Evolutionary conservation across 1,284 basidiomycete species (phyloP).

Genomic region (Rhodotorula sp.): DNA sequence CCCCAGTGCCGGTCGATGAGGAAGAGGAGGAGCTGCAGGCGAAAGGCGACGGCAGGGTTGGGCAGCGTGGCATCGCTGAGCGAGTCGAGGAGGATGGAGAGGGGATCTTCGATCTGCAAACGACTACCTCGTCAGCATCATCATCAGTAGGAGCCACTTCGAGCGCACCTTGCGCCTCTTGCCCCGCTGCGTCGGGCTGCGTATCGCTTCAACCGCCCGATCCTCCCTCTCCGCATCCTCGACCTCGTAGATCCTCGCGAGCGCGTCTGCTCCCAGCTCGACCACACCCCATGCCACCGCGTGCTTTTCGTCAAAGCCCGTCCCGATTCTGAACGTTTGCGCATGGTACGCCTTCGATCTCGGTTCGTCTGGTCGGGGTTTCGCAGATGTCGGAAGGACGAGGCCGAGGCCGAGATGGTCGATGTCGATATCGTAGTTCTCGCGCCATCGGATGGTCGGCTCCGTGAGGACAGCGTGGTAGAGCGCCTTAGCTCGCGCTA

Average conservation of each 20-base stretch:
- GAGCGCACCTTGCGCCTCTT: conserved; percentile 36
- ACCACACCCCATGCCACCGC: conserved; percentile 76
- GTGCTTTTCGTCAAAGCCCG: conserved; percentile 66
- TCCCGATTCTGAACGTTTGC: conserved; percentile 65
- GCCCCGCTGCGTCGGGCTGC: conserved; percentile 20
- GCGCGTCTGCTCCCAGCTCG: conserved; percentile 79
- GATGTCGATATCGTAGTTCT: conserved; percentile 57
- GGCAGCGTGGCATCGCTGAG: conserved; percentile 52
- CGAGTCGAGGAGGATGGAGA: conserved; percentile 60
- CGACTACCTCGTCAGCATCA: not conserved
- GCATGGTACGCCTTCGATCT: conserved; percentile 56
- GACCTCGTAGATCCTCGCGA: conserved; percentile 48
- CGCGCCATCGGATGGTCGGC: conserved; percentile 62
- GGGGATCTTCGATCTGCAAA: conserved; percentile 52
- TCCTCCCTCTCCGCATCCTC: not conserved
- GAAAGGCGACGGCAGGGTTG: conserved; percentile 52
- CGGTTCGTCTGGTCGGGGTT: not conserved
- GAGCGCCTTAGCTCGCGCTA: conserved; percentile 43
- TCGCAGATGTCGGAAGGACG: not conserved
- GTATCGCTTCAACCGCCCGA: not conserved
- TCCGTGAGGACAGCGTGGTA: conserved; percentile 59
- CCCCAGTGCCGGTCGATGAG: conserved; percentile 73
- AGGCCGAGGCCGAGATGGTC: conserved; percentile 63
- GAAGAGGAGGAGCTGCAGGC: conserved; percentile 79
- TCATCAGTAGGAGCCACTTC: not conserved